Evolutionary conservation across 805 yeast species (phyloP).

Genomic region (Cyberlindnera xylosilytica): DNA sequence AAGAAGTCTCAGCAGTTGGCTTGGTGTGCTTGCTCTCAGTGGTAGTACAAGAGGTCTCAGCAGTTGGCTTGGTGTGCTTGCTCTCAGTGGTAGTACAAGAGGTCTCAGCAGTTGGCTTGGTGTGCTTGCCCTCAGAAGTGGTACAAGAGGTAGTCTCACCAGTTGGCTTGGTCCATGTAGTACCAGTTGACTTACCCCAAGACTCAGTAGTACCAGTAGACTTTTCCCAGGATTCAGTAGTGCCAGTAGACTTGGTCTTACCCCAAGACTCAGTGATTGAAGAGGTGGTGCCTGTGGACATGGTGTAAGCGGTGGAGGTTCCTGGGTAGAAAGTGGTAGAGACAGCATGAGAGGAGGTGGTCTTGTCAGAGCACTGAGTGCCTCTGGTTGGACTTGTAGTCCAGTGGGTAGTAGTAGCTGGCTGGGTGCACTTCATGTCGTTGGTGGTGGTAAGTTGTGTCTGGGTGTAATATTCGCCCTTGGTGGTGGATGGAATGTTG

Average conservation of each 20-base stretch:
- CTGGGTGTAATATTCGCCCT: slow-evolving; percentile 6
- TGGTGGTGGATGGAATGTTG: slow-evolving; percentile 9
- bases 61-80: neutral
- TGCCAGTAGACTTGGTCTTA: neutral
- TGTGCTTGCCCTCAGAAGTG: neutral
- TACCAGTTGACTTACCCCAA: neutral
- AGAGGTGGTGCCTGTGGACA: slow-evolving; percentile 20
- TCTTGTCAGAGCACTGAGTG: slow-evolving; percentile 1
- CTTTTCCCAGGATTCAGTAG: neutral
- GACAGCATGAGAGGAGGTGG: neutral
- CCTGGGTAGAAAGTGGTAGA: neutral
- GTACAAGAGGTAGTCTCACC: neutral
- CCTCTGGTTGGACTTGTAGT: slow-evolving; percentile 6
- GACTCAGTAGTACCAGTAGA: neutral
- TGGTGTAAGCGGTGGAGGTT: neutral
- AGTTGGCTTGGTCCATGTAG: neutral
- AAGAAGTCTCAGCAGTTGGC: neutral
- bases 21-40: too few species aligned
- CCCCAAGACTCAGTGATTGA: slow-evolving; percentile 2
- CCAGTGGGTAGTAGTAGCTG: slow-evolving; percentile 11
- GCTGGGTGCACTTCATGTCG: slow-evolving; percentile 4
- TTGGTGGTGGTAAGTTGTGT: slow-evolving; percentile 7
- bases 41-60: neutral
- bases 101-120: neutral
- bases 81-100: neutral